Conservation (phyloP, 2,329 filamentous ascomycete genomes). For the Graphilbum fragrans region DNA sequence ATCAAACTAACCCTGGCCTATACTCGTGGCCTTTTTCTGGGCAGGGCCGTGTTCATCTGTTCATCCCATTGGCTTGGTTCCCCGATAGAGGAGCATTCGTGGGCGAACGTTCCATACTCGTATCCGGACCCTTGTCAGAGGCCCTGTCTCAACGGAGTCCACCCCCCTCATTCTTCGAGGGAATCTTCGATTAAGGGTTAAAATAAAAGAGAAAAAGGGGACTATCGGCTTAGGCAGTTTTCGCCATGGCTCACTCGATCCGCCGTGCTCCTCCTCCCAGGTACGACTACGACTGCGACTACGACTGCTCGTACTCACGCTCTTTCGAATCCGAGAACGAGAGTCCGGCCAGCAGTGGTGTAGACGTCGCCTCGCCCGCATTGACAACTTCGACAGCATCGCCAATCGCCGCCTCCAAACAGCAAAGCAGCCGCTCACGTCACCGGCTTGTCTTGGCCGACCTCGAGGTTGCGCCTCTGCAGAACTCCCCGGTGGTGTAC, state of each 20-base stretch:
- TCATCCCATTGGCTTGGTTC: slow-evolving; percentile 2
- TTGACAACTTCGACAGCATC: too few species aligned
- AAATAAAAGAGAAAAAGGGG: too few species aligned
- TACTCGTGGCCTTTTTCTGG: background rate
- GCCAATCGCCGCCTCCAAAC: background rate
- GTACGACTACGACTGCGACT: background rate
- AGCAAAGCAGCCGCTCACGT: background rate
- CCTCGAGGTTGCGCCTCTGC: slow-evolving; percentile 2
- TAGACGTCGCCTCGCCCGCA: too few species aligned
- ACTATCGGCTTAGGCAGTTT: too few species aligned
- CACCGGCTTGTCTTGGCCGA: slow-evolving; percentile 4
- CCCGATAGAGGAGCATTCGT: background rate
- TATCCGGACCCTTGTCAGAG: background rate
- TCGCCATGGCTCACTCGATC: too few species aligned
- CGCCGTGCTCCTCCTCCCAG: too few species aligned
- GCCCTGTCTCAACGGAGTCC: background rate
- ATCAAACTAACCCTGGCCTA: background rate
- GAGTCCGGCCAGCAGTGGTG: too few species aligned
- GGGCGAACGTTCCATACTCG: background rate
- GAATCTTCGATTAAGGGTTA: background rate
- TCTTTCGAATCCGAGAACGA: too few species aligned
- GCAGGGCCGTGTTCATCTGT: too few species aligned
- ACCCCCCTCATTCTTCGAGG: background rate
- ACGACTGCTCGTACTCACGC: too few species aligned
- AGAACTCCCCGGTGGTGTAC: too few species aligned